Base-by-base conservation (phyloP, 2,329 filamentous ascomycete genomes). In the Aspergillus pseudoterreus region DNA sequence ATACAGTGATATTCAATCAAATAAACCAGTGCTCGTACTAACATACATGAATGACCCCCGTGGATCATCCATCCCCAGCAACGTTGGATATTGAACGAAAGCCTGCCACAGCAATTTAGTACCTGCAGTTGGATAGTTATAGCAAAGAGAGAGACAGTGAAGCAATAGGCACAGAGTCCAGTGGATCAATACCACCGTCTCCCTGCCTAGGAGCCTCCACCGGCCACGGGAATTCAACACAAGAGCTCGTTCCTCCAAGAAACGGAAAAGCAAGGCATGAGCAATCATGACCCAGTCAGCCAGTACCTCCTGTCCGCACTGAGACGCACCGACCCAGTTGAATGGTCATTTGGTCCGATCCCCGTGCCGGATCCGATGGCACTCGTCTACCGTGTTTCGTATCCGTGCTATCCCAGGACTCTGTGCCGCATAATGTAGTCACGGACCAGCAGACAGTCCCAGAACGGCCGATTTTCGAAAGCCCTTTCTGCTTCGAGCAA, bases 401-500 rank as follows among this genome's bases (percentile, higher is more conserved):
- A 47, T 57, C 52, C 54, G 53, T 56, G 45, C 49, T 51, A 55
- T 57, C 50, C 44, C 51, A 53, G 46, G 52, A 48, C 49, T 53
- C 49, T 54, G 53, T 53, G 51, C 54, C 59, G 50, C 52, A 59
- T 56, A 47, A 55, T 54, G 51, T 50, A 52, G 47, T 45, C 48
- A 52, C 50, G 52, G 55, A 60, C 47, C 52, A 47, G 54, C 46
- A 56, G 54, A 49, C 51, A 59, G 46, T 47, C 50, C 56, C 54
- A 51, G 47, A 43, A 53, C 52, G 49, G 55, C 52, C 56, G 56
- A 55, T 22, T 42, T 8, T 42, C 14, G 39, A 45, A 51, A 52
- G 48, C 49, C 38, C 45, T 45, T 52, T 53, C 43, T 58, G 58
- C 55, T 55, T 58, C 50, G 38, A 52, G 55, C 50, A 57, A 54